Evolutionary conservation across 345 rosid genomes (phyloP).

Genomic region (Citrus inodora): DNA sequence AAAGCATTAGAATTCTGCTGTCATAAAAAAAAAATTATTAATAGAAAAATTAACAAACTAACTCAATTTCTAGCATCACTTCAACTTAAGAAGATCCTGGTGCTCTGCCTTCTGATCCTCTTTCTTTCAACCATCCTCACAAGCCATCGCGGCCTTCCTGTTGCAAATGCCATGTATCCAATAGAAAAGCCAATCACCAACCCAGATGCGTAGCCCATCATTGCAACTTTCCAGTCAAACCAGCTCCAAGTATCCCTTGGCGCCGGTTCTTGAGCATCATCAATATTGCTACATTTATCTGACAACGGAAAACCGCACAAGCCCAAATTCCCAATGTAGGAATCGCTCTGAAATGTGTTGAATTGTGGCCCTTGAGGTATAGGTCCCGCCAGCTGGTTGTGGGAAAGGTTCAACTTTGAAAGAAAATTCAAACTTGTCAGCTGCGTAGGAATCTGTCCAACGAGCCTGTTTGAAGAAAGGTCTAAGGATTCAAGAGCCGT

Average conservation of each 20-base stretch:
- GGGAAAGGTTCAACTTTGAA: neutral
- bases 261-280: neutral
- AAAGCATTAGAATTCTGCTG: no score
- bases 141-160: neutral
- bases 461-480: neutral
- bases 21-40: no score
- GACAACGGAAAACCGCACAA: neutral
- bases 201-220: neutral
- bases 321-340: neutral
- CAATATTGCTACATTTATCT: neutral
- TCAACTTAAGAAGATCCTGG: neutral
- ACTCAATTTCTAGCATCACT: no score
- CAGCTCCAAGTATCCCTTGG: neutral
- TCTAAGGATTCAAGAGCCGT: neutral
- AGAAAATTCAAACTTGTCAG: neutral
- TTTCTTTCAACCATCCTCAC: neutral
- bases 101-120: neutral
- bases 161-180: neutral
- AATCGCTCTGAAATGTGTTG: neutral
- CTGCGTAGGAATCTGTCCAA: neutral
- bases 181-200: neutral
- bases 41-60: no score
- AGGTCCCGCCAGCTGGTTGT: neutral
- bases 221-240: neutral
- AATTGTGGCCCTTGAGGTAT: neutral